A percentile compares a stretch with the other conserved stretches of the same genome.
These are phyloP conservation scores for Penicillium pulvis DNA, from an alignment of 495 filamentous ascomycete species.

Conservation along the genomic window DNA sequence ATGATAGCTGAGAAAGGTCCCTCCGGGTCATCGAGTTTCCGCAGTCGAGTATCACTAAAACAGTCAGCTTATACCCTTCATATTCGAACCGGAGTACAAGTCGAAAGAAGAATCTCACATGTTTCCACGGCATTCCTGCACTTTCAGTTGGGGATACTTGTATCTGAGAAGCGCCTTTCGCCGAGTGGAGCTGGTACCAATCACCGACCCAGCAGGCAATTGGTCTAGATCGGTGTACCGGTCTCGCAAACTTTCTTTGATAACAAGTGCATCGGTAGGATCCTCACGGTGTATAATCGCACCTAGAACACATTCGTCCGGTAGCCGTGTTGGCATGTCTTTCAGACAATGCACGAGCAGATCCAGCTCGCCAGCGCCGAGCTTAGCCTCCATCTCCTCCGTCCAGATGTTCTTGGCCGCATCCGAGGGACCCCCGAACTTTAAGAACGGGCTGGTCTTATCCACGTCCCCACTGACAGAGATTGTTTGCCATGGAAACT, in stretches of 20 bases:
- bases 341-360: constrained; percentile 15
- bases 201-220: constrained; percentile 11
- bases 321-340: constrained; percentile 14
- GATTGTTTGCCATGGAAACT: constrained; percentile 14
- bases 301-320: constrained; percentile 9
- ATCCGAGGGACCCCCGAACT: constrained; percentile 21
- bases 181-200: constrained; percentile 14
- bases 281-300: constrained; percentile 16
- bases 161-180: constrained; percentile 14
- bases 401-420: constrained; percentile 17
- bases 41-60: constrained; percentile 11
- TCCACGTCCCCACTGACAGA: constrained; percentile 57
- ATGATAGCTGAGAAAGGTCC: constrained; percentile 13
- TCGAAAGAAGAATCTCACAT: constrained; percentile 5
- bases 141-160: constrained; percentile 12
- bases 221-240: constrained; percentile 7
- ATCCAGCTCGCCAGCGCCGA: constrained; percentile 13
- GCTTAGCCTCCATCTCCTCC: constrained; percentile 15
- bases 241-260: constrained; percentile 6
- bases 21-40: constrained; percentile 12
- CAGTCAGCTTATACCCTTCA: neutral
- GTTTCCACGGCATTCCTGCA: constrained; percentile 14
- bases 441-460: constrained; percentile 68
- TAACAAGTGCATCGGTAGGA: constrained; percentile 12
- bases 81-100: neutral